Percentiles rank a stretch among this genome's conserved stretches.
These are phyloP conservation scores for Striga hermonthica DNA, from an alignment of 305 asterid genomes.

Conservation along the genomic window DNA sequence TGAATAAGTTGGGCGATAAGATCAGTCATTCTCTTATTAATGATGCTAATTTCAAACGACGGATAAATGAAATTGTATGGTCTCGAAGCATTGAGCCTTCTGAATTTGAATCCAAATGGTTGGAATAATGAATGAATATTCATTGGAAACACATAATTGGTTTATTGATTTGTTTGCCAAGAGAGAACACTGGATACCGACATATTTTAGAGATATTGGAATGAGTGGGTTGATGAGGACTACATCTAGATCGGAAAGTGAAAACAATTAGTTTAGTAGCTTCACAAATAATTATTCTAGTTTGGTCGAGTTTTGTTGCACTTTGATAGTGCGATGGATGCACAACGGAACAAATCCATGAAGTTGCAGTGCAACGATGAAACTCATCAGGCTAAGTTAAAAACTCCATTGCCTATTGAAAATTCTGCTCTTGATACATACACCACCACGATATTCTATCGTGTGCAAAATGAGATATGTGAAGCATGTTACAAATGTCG, in stretches of 20 bases:
- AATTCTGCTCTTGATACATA: background rate
- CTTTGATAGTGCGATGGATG: background rate
- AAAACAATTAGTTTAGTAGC: too few species aligned
- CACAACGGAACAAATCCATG: background rate
- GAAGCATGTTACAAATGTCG: background rate
- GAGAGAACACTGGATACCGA: background rate
- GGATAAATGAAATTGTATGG: background rate
- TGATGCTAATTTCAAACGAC: background rate
- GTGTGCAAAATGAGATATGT: background rate
- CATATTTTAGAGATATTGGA: background rate
- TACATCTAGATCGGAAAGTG: too few species aligned
- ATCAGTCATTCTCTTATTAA: background rate
- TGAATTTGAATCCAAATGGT: background rate
- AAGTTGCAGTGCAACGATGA: background rate
- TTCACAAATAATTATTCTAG: too few species aligned
- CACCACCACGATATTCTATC: background rate
- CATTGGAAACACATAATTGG: background rate
- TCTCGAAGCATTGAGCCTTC: background rate
- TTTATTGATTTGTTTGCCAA: background rate
- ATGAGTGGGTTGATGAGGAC: too few species aligned
- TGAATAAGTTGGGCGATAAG: background rate
- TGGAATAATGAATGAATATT: background rate
- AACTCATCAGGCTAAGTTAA: background rate
- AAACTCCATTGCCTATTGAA: background rate
- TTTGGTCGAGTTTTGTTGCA: background rate